A percentile compares a stretch with the other conserved stretches of the same genome.
phyloP scores from a whole-genome alignment of 2,329 filamentous ascomycete genomes.

The Colletotrichum shisoi region DNA sequence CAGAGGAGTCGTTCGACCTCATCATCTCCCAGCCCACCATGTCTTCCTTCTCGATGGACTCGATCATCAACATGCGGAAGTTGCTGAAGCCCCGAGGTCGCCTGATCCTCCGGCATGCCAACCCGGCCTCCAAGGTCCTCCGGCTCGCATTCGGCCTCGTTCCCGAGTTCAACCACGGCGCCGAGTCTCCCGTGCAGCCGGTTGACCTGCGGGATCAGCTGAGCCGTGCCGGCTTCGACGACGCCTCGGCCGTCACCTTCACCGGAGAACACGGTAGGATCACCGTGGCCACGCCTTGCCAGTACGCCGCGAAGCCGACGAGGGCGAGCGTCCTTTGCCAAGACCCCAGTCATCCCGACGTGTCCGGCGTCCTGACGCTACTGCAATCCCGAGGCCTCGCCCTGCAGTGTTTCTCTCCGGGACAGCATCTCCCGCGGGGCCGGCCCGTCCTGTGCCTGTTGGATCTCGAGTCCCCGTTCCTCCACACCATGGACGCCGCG shows the following conservation, averaged over 20 bases:
- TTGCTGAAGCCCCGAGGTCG: constrained; percentile 18
- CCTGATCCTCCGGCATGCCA: constrained; percentile 14
- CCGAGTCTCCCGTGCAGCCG: not conserved
- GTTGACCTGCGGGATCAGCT: not conserved
- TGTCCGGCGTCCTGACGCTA: not conserved
- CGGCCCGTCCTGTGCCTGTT: constrained; percentile 22
- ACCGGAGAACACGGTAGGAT: constrained; percentile 14
- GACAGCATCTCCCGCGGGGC: constrained; percentile 18
- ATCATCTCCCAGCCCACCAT: not conserved
- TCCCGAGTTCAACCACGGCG: not conserved
- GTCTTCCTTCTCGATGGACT: not conserved
- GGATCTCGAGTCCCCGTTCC: constrained; percentile 30
- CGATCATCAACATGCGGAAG: constrained; percentile 21
- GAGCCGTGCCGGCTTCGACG: constrained; percentile 21
- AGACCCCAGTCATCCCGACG: not conserved
- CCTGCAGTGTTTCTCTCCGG: constrained; percentile 5
- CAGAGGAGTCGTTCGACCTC: constrained; percentile 45
- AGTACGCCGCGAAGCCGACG: not conserved
- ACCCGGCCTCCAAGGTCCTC: constrained; percentile 14
- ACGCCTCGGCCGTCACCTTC: not conserved
- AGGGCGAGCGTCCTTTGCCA: constrained; percentile 23
- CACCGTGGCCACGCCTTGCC: constrained; percentile 8
- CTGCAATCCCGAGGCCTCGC: not conserved
- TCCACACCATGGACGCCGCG: constrained; percentile 1
- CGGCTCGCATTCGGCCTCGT: constrained; percentile 8